phyloP scores from a whole-genome alignment of 2,329 filamentous ascomycete species.

The Magnaporthiopsis poae region DNA sequence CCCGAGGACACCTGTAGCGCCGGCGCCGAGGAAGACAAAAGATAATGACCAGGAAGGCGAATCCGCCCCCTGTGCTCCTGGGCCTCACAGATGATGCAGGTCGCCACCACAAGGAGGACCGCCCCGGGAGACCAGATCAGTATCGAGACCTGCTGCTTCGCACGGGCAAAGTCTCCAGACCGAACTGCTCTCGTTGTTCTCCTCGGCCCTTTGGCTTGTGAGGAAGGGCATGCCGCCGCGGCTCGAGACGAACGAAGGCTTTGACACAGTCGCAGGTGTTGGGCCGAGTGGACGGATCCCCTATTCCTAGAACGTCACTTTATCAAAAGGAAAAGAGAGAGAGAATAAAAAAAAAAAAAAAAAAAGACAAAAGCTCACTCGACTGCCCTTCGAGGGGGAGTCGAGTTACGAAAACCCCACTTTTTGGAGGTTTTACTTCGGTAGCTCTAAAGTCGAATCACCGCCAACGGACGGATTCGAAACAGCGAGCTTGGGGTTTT shows the following conservation, averaged over 20 bases:
- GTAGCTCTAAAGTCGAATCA: too few relatives aligned
- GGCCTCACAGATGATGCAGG: constrained; percentile 35
- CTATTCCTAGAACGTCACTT: too few relatives aligned
- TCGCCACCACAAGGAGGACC: constrained; percentile 38
- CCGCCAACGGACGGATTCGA: too few relatives aligned
- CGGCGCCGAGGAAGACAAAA: constrained; percentile 37
- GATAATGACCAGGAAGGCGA: constrained; percentile 32
- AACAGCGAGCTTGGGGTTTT: too few relatives aligned
- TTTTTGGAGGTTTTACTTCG: too few relatives aligned
- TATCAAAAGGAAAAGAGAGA: too few relatives aligned
- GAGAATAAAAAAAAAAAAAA: too few relatives aligned
- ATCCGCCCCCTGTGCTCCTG: constrained; percentile 13
- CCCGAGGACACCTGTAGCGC: constrained; percentile 39
- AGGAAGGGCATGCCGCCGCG: neutral
- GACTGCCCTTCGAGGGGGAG: too few relatives aligned
- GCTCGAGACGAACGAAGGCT: neutral
- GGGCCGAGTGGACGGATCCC: constrained; percentile 16
- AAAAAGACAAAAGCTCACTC: too few relatives aligned
- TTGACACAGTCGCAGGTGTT: neutral
- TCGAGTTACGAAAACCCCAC: too few relatives aligned
- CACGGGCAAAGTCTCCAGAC: constrained; percentile 30
- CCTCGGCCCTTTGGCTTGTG: constrained; percentile 15
- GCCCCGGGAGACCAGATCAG: constrained; percentile 46
- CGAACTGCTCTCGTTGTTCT: constrained; percentile 22
- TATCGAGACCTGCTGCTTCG: constrained; percentile 38